Evolutionary conservation across 108 stramenopile species (phyloP).

Genomic region (Chaetoceros muelleri): DNA sequence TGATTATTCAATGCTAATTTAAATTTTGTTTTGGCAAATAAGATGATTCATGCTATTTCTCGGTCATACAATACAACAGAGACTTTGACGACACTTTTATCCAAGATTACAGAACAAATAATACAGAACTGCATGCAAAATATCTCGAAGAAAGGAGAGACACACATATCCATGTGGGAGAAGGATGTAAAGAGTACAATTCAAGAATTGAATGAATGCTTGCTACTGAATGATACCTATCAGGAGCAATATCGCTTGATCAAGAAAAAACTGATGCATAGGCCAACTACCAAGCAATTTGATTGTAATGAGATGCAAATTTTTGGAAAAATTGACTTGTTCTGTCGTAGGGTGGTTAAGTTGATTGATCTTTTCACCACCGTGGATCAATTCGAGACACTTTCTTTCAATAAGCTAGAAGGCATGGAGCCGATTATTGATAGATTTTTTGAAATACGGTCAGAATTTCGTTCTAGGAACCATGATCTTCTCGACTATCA

Average conservation of each 20-base stretch:
- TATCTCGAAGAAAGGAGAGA: constrained; percentile 23
- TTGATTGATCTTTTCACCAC: constrained; percentile 88
- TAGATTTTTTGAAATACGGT: constrained; percentile 58
- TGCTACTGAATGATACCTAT: constrained; percentile 81
- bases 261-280: constrained; percentile 66
- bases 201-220: constrained; percentile 56
- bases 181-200: constrained; percentile 62
- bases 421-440: constrained; percentile 83
- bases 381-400: constrained; percentile 70
- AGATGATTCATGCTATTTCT: constrained; percentile 90
- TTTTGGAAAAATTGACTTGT: constrained; percentile 85
- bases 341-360: constrained; percentile 82
- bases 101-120: constrained; percentile 87
- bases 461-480: constrained; percentile 62
- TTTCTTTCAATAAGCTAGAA: constrained; percentile 76
- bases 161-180: constrained; percentile 59
- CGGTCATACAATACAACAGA: constrained; percentile 68
- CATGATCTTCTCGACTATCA: constrained; percentile 85
- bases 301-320: constrained; percentile 83
- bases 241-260: constrained; percentile 83
- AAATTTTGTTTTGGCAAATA: not conserved
- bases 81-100: constrained; percentile 56
- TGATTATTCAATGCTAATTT: too few relatives aligned
- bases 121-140: constrained; percentile 69
- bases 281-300: constrained; percentile 78